phyloP scores from a whole-genome alignment of 1,284 basidiomycete genomes.

The Boletellus dicymbophilus region DNA sequence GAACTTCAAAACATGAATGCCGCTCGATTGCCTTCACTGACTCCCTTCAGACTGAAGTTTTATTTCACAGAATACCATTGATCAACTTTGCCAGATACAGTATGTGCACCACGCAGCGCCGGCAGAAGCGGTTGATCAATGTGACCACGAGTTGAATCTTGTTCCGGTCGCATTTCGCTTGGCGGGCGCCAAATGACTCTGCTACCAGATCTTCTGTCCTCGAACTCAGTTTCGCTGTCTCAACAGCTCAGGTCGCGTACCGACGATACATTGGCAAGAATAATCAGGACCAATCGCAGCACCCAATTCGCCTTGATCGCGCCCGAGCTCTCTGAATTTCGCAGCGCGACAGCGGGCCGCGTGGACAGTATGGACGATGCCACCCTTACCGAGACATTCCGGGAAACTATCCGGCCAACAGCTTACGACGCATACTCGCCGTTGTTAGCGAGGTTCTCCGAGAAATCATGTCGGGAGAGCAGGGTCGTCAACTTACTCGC shows the following conservation, averaged over 20 bases:
- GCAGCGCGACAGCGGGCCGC: not conserved
- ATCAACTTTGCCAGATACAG: too few relatives aligned
- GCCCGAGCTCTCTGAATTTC: not conserved
- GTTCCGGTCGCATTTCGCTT: too few relatives aligned
- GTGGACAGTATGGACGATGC: not conserved
- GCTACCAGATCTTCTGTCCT: too few relatives aligned
- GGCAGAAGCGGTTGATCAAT: too few relatives aligned
- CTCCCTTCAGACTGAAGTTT: too few relatives aligned
- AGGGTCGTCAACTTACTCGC: conserved; percentile 9
- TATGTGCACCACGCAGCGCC: too few relatives aligned
- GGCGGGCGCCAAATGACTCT: too few relatives aligned
- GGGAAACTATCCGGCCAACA: not conserved
- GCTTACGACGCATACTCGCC: not conserved
- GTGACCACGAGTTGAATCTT: too few relatives aligned
- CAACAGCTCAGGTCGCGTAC: not conserved
- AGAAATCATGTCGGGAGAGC: not conserved
- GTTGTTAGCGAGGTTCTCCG: not conserved
- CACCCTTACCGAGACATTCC: not conserved
- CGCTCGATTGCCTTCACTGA: too few relatives aligned
- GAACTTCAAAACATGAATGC: too few relatives aligned
- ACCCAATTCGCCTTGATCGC: not conserved
- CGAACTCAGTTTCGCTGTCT: too few relatives aligned
- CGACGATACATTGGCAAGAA: not conserved
- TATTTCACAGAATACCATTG: too few relatives aligned
- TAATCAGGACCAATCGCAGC: not conserved